Base-by-base conservation (phyloP, 2,329 filamentous ascomycete genomes). In the Dothiorella sarmentorum region DNA sequence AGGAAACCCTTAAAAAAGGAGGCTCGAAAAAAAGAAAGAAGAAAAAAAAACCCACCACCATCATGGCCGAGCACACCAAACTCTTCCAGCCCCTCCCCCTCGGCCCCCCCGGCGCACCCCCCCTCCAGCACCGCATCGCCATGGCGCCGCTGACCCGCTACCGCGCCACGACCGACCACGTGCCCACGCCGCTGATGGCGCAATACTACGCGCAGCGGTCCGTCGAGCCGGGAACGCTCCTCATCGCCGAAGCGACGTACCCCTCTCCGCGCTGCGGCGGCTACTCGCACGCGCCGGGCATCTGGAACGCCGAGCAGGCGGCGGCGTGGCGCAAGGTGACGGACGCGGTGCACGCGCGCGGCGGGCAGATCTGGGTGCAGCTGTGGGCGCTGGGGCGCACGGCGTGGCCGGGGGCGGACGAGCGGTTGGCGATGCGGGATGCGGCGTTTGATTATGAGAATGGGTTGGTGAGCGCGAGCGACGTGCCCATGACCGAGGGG, bases 311-410 rank as follows among this genome's bases (percentile, higher is more conserved):
- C 7, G 77, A 75, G 13, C 84, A 87, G 60, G 76, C 86, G 42
- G 76, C 74, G 1, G 80, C 75, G 0, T 89, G 86, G 86, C 82
- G 78, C 61, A 71, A 77, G 10, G 73, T 89, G 37, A 85, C 82
- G 1, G 79, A 84, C 27, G 82, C 80, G 0, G 84, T 89, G 0
- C 87, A 90, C 68, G 75, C 75, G 17, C 85, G 85, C 63, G 82
- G 82, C 6, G 79, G 77, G 18, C 82, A 77, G 66, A 84, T 88
- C 56, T 87, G 78, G 71, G 68, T 78, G 2, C 87, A 89, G 66
- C 74, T 89, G 0, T 88, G 84, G 77, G 80, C 79, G 0, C 73
- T 84, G 5, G 85, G 87, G 2, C 80, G 86, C 3, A 78, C 78
- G 3, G 81, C 81, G 0, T 68, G 74, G 61, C 67, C 71, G 0